Conservation (phyloP, 208 protist genomes). For the Phytomonas francai region DNA sequence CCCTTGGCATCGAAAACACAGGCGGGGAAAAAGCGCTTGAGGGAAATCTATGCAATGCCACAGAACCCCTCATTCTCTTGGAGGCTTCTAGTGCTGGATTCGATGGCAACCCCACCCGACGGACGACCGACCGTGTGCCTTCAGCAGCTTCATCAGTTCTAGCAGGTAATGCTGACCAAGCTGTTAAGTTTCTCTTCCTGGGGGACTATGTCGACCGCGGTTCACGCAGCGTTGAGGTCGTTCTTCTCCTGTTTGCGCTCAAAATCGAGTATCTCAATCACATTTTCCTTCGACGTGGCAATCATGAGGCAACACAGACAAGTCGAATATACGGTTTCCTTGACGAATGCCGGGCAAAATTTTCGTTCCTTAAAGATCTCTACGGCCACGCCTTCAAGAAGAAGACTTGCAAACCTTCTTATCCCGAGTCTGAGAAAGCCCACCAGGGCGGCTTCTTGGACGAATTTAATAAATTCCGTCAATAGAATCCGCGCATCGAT, state of each 20-base stretch:
- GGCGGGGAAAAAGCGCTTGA: too few relatives aligned
- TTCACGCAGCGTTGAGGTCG: slow-evolving; percentile 68
- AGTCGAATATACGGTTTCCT: slow-evolving; percentile 83
- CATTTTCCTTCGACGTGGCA: slow-evolving; percentile 84
- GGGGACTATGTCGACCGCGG: slow-evolving; percentile 97
- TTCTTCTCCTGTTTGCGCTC: slow-evolving; percentile 72
- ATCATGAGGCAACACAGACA: slow-evolving; percentile 87
- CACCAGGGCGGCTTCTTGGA: too few relatives aligned
- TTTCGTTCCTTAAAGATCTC: slow-evolving; percentile 17
- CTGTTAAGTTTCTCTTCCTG: slow-evolving; percentile 92
- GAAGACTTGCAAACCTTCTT: too few relatives aligned
- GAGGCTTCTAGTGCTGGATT: too few relatives aligned
- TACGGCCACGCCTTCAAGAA: not conserved
- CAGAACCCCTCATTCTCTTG: too few relatives aligned
- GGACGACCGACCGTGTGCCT: too few relatives aligned
- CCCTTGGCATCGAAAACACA: too few relatives aligned
- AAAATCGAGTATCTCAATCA: slow-evolving; percentile 84
- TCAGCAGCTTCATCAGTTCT: slow-evolving; percentile 3
- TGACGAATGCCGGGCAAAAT: slow-evolving; percentile 64
- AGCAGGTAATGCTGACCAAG: slow-evolving; percentile 17
- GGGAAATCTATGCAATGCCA: too few relatives aligned
- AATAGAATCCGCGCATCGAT: too few relatives aligned
- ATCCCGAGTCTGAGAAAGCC: too few relatives aligned
- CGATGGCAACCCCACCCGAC: too few relatives aligned
- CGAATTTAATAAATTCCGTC: too few relatives aligned